Evolutionary conservation across 306 rosid species (phyloP).

Genomic region (Gillenia trifoliata): DNA sequence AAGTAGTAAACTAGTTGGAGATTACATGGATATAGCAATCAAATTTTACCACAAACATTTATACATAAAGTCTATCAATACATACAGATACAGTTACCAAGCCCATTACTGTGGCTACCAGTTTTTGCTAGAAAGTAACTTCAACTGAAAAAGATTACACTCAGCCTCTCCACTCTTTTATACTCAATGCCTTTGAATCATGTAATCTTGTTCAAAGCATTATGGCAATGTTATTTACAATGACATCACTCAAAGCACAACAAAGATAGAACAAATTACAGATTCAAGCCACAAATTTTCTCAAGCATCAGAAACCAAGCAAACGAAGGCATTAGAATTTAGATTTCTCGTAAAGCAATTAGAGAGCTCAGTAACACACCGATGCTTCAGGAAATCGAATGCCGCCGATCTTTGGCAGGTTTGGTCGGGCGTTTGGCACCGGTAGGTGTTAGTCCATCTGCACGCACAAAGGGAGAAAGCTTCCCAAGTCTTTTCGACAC

Average conservation of each 20-base stretch:
- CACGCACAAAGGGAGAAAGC: slow-evolving; percentile 70
- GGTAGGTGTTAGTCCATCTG: slow-evolving; percentile 44
- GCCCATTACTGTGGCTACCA: background rate
- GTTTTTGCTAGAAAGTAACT: background rate
- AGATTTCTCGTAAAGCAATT: slow-evolving; percentile 1
- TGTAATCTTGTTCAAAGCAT: slow-evolving; percentile 25
- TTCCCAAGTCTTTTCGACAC: slow-evolving; percentile 65
- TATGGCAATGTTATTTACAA: slow-evolving; percentile 31
- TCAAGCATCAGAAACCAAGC: slow-evolving; percentile 19
- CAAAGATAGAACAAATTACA: background rate
- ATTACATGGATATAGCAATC: background rate
- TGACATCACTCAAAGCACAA: slow-evolving; percentile 19
- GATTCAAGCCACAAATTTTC: slow-evolving; percentile 1
- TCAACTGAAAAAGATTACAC: slow-evolving; percentile 20
- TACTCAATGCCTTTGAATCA: slow-evolving; percentile 27
- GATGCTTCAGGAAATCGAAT: slow-evolving; percentile 67
- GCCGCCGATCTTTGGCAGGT: slow-evolving; percentile 72
- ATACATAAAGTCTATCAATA: too few species aligned
- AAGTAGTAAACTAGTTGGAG: background rate
- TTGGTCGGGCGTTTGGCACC: slow-evolving; percentile 43
- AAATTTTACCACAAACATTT: background rate
- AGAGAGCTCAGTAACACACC: slow-evolving; percentile 7
- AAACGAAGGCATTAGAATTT: slow-evolving; percentile 7
- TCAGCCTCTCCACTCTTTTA: slow-evolving; percentile 18
- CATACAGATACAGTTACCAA: too few species aligned